Base-by-base conservation (phyloP, 2,329 filamentous ascomycete genomes). In the Pseudopithomyces maydicus region DNA sequence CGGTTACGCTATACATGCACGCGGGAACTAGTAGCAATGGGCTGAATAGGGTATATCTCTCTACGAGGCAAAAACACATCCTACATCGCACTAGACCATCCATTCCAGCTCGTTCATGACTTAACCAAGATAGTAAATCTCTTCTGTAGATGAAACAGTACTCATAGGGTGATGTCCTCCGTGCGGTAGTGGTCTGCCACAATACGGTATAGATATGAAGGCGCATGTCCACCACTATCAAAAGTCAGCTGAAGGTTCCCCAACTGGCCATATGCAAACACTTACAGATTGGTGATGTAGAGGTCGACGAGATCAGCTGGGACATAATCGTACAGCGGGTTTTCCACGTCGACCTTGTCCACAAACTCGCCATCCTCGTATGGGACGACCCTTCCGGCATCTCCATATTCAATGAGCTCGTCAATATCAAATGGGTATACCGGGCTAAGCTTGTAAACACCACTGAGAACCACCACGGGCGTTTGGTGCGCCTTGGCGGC, bases 401-500 rank as follows among this genome's bases (percentile, higher is more conserved):
- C 88, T 15, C 92, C 94, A 79, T 92, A 92, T 77, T 97, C 94
- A 56, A 97, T 90, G 58, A 96, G 80, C 4, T 88, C 86, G 62
- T 92, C 89, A 52, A 90, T 88, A 68, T 95, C 88, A 68, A 92
- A 93, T 1, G 92, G 90, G 68, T 92, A 94, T 57, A 96, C 88
- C 0, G 95, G 93, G 65, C 91, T 96, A 54, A 99, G 85, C 78
- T 96, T 96, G 81, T 97, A 98, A 19, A 98, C 89, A 32, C 92
- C 94, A 51, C 90, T 90, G 42, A 99, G 85, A 2, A 96, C 91
- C 22, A 98, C 88, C 17, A 99, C 93, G 0, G 92, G 90, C 22
- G 89, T 91, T 63, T 89, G 87, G 68, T 93, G 89, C 63, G 90
- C 88, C 71, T 89, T 90, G 14, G 95, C 95, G 7, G 93, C 92